These are phyloP conservation scores for Ophiostoma ulmi DNA, from an alignment of 2,329 filamentous ascomycete species.

Conservation along the genomic window DNA sequence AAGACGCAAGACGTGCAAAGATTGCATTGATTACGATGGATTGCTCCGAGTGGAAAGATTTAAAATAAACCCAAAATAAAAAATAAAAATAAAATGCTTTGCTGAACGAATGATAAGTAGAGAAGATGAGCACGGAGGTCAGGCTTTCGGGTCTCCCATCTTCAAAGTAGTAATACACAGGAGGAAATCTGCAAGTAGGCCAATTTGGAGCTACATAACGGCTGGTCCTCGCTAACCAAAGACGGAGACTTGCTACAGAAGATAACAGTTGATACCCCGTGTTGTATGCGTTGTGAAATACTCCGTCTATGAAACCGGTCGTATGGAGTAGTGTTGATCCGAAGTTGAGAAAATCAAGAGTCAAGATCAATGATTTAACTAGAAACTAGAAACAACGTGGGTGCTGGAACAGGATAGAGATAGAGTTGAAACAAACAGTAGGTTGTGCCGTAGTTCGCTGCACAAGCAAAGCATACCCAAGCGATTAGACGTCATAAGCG, in stretches of 20 bases:
- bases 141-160: not conserved
- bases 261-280: not conserved
- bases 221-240: not conserved
- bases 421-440: no score
- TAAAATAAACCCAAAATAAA: not conserved
- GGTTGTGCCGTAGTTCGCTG: no score
- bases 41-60: not conserved
- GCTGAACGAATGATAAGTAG: not conserved
- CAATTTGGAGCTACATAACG: not conserved
- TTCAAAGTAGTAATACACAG: not conserved
- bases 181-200: not conserved
- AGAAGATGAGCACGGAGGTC: not conserved
- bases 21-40: not conserved
- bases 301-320: not conserved
- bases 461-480: no score
- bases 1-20: constrained; percentile 1
- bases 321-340: not conserved
- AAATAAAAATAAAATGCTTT: not conserved
- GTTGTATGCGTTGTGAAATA: not conserved
- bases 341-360: not conserved
- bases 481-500: no score
- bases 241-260: not conserved
- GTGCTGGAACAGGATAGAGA: no score
- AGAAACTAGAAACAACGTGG: no score
- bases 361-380: no score